Base-by-base conservation (phyloP, 2,329 filamentous ascomycete species). In the Aciculosporium take region DNA sequence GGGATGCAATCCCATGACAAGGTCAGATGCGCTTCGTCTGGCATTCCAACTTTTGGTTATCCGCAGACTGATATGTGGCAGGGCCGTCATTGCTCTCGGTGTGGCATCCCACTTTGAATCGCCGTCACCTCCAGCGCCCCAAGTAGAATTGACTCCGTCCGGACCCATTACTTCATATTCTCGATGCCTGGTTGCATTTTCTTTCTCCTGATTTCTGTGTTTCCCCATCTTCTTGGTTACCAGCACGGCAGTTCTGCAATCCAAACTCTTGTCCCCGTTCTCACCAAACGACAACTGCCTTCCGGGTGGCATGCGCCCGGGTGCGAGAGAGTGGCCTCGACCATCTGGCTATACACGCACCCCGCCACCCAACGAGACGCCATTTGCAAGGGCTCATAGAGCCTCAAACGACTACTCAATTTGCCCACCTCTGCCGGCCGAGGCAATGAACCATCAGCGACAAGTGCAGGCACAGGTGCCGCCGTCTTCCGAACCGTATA, bases 261-360 rank as follows among this genome's bases (percentile, higher is more conserved):
- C 23, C 29, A 31, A 46, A 15, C 5, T 13, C 12, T 23, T 17
- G 2, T 20, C 25, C 1, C 17, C 29, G 4, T 21, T 21, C 18
- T 10, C 7, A 30, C 41, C 41, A 38, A 38, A 17, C 28, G 18
- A 8, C 27, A 29, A 20, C 29, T 39, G 9, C 34, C 41, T 12
- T 30, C 34, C 15, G 38, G 38, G 38, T 13, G 41, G 25, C 8
- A 36, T 41, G 18, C 37, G 35, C 12, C 38, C 30, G 24, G 34
- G 28, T 15, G 27, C 20, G 9, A n/a, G n/a, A n/a, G n/a, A n/a
- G n/a, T n/a, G n/a, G n/a, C n/a, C n/a, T n/a, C n/a, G n/a, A n/a
- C n/a, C 35, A 15, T 20, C 24, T 28, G 31, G 20, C 4, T n/a
- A n/a, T n/a, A n/a, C 17, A 8, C 8, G 15, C 33, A 37, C 24